phyloP scores from a whole-genome alignment of 441 rosid species.

The Dalechampia spathulata region DNA sequence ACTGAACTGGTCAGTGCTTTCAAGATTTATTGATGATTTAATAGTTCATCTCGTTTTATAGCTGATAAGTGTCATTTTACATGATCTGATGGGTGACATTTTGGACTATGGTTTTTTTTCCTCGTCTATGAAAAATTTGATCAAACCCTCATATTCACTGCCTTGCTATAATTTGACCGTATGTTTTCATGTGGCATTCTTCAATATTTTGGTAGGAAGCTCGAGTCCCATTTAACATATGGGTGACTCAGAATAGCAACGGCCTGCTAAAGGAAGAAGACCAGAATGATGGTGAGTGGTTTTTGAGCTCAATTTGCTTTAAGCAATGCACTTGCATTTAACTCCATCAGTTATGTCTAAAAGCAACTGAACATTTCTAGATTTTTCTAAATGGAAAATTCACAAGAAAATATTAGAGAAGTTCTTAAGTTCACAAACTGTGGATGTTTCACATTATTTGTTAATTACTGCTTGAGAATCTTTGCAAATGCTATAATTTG shows the following conservation, averaged over 20 bases:
- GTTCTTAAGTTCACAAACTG: too few species aligned
- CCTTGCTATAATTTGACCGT: neutral
- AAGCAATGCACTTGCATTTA: neutral
- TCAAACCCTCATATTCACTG: neutral
- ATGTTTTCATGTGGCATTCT: conserved; percentile 6
- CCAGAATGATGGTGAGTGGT: conserved; percentile 57
- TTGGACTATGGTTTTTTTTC: neutral
- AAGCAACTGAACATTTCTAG: too few species aligned
- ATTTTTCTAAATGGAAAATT: too few species aligned
- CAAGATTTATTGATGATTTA: conserved; percentile 4
- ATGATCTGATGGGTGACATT: neutral
- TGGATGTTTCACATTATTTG: too few species aligned
- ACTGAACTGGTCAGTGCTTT: conserved; percentile 56
- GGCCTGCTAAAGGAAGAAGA: conserved; percentile 72
- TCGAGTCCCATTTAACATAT: conserved; percentile 78
- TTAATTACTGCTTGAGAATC: too few species aligned
- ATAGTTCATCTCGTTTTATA: too few species aligned
- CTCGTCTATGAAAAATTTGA: neutral
- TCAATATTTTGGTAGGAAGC: conserved; percentile 54
- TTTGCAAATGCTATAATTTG: too few species aligned
- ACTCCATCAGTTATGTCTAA: too few species aligned
- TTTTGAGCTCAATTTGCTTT: conserved; percentile 4
- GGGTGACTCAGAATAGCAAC: conserved; percentile 73
- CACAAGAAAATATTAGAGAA: too few species aligned
- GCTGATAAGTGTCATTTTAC: neutral